phyloP scores from a whole-genome alignment of 129 eudicot genomes.

The Tanacetum coccineum region DNA sequence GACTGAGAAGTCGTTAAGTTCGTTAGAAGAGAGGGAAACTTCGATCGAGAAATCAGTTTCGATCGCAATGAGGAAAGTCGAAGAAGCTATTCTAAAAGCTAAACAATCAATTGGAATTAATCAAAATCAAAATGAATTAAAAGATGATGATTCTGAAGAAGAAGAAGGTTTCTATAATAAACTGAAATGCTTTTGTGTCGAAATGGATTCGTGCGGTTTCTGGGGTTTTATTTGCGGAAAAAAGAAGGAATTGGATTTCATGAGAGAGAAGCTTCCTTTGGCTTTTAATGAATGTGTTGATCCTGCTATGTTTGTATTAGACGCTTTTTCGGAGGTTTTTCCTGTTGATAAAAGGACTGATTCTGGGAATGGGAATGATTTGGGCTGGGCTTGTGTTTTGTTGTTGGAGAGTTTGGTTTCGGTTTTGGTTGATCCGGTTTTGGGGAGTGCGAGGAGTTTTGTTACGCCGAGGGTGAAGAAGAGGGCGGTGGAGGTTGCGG shows the following conservation, averaged over 20 bases:
- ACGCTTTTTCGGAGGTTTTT: constrained; percentile 85
- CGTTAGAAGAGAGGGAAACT: constrained; percentile 59
- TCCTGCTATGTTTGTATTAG: constrained; percentile 83
- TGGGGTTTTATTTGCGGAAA: constrained; percentile 60
- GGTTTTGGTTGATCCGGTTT: constrained; percentile 72
- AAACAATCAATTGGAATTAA: constrained; percentile 35
- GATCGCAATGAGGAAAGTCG: constrained; percentile 47
- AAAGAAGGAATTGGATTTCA: constrained; percentile 73
- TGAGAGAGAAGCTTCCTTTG: constrained; percentile 52
- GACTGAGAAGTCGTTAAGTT: constrained; percentile 45
- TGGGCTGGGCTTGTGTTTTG: constrained; percentile 97
- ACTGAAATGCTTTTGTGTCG: constrained; percentile 39
- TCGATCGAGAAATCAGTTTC: constrained; percentile 55
- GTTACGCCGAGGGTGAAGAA: constrained; percentile 79
- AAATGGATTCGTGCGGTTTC: constrained; percentile 57
- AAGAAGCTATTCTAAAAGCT: constrained; percentile 35
- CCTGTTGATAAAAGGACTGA: constrained; percentile 67
- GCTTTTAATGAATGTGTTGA: constrained; percentile 65
- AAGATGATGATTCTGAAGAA: too few species aligned
- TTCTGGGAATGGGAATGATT: constrained; percentile 45
- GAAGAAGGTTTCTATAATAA: constrained; percentile 51
- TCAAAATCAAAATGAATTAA: too few species aligned
- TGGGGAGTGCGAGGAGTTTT: constrained; percentile 68
- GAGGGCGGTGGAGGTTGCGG: constrained; percentile 66
- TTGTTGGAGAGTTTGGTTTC: constrained; percentile 83